A percentile compares a stretch with the other conserved stretches of the same genome.
Conservation (phyloP, 2,329 filamentous ascomycete species). For the Clonostachys rhizophaga region DNA sequence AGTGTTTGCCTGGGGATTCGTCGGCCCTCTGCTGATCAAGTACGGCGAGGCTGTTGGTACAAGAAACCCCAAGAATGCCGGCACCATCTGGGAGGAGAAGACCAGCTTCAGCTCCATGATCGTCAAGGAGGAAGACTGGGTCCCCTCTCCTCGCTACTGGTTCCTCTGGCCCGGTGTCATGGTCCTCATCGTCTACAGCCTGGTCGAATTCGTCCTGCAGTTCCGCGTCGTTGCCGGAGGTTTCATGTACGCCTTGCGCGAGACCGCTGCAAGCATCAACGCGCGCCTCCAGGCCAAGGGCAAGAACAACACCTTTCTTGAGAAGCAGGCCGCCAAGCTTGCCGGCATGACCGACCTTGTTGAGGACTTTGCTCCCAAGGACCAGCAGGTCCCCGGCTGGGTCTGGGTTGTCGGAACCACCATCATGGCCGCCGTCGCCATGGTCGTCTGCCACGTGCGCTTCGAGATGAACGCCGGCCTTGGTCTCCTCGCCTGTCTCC, state of each 20-base stretch:
- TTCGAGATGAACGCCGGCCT: conserved; percentile 53
- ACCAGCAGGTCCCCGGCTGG: conserved; percentile 47
- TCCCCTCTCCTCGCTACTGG: conserved; percentile 33
- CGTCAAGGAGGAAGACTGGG: conserved; percentile 16
- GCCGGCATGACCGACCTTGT: conserved; percentile 21
- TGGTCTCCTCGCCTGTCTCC: conserved; percentile 47
- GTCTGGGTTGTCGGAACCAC: conserved; percentile 43
- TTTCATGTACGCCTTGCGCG: conserved; percentile 22
- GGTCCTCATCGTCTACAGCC: conserved; percentile 33
- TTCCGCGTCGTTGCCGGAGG: conserved; percentile 27
- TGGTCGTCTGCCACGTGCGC: conserved; percentile 43
- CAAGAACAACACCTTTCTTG: conserved; percentile 22
- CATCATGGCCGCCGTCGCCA: conserved; percentile 44
- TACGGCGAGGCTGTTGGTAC: conserved; percentile 46
- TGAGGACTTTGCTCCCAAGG: conserved; percentile 30
- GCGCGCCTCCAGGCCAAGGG: conserved; percentile 19
- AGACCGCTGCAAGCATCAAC: conserved; percentile 20
- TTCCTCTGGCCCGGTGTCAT: conserved; percentile 37
- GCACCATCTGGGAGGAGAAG: conserved; percentile 11
- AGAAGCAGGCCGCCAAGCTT: conserved; percentile 26
- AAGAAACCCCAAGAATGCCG: conserved; percentile 10
- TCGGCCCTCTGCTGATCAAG: conserved; percentile 37
- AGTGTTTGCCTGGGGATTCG: conserved; percentile 48
- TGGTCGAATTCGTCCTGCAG: conserved; percentile 34
- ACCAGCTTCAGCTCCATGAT: conserved; percentile 22